Base-by-base conservation (phyloP, 2,329 filamentous ascomycete species). In the Ustilaginoidea virens region DNA sequence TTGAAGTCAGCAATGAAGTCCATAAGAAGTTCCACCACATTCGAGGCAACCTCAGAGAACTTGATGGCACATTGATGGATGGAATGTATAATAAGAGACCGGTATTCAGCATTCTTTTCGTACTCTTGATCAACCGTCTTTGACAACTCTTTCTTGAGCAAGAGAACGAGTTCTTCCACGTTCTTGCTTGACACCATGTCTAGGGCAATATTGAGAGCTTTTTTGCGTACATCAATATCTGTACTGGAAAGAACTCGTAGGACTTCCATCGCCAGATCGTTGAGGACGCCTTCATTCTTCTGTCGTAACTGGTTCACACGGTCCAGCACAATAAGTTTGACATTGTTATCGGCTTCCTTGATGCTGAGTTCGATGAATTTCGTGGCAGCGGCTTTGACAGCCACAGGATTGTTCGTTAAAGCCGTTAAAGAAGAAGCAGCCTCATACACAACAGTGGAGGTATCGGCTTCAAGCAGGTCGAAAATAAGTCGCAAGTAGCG, bases 111-210 rank as follows among this genome's bases (percentile, higher is more conserved):
- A 56, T 92, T 93, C 72, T 96, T 96, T 62, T 98, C 90, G 58
- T 94, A 96, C 53, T 94, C 86, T 54, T 96, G 86, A 46, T 98
- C 86, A 24, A 96, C 83, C 0, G 90, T 98, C 67, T 96, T 98
- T 37, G 83, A 76, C 17, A 98, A 70, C 51, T 98, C 90, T 55
- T 98, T 98, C 64, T 98, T 98, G 35, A 98, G 65, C 1, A 98
- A 66, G 46, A 96, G 70, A 14, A 98, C 81, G 10, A 98, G 90
- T 47, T 98, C 90, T 50, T 96, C 90, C 5, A 98, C 86, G 40
- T 98, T 98, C 61, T 93, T 92, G 69, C 86, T 94, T 0, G 87
- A 90, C 5, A 98, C 83, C 90, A 98, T 96, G 40, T 94, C 86
- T 52, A 98, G 64, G 9, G 86, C 86, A 45, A 98, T 81, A 32